These are phyloP conservation scores for Termitomyces sp. DNA, from an alignment of 768 basidiomycete genomes.

Conservation along the genomic window DNA sequence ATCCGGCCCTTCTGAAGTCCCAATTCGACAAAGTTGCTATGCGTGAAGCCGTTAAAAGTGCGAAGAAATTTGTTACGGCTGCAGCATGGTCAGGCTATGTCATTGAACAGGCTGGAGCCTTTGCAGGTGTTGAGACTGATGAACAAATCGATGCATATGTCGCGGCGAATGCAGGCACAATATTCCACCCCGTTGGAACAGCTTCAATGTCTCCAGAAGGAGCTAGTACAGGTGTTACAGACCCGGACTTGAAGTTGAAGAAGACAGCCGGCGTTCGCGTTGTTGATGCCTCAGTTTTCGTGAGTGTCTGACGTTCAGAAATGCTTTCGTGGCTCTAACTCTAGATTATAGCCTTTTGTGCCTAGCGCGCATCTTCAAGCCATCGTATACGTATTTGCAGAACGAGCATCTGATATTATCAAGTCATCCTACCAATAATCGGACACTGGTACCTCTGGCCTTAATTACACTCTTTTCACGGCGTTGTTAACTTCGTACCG, in stretches of 20 bases:
- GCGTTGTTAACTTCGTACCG: no score
- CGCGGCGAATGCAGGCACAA: conserved; percentile 13
- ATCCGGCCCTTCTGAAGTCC: conserved; percentile 37
- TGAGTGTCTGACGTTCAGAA: neutral
- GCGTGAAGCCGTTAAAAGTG: conserved; percentile 17
- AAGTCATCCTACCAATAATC: conserved; percentile 4
- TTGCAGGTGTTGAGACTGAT: conserved; percentile 17
- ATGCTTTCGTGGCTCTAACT: neutral
- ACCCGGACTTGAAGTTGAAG: conserved; percentile 28
- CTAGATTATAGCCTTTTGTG: conserved; percentile 4
- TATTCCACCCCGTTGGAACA: conserved; percentile 23
- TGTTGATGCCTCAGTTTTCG: conserved; percentile 28
- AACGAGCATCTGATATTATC: conserved; percentile 13
- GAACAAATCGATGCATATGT: conserved; percentile 18
- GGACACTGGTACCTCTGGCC: neutral
- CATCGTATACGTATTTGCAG: conserved; percentile 11
- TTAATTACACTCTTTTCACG: neutral
- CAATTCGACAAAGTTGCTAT: conserved; percentile 20
- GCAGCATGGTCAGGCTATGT: conserved; percentile 21
- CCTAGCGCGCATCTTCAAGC: conserved; percentile 14
- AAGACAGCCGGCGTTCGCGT: conserved; percentile 25
- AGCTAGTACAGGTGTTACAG: conserved; percentile 23
- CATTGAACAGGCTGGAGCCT: conserved; percentile 1
- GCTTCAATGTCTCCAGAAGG: conserved; percentile 22
- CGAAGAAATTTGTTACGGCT: conserved; percentile 13